These are phyloP conservation scores for Phaffia rhodozyma DNA, from an alignment of 1,284 basidiomycete genomes.

Conservation along the genomic window DNA sequence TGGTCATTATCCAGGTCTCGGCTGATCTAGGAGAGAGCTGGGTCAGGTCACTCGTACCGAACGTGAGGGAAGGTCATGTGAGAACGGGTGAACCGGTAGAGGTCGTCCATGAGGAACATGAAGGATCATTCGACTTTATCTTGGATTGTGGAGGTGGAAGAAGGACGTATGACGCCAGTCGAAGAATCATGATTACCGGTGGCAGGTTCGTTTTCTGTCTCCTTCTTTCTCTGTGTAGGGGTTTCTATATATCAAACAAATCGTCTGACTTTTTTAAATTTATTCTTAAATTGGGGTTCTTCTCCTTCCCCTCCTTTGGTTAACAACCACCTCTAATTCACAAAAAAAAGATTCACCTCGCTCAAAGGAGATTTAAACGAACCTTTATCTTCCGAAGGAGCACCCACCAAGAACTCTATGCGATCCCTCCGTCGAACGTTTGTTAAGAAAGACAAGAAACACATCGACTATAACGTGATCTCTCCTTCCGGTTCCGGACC, in stretches of 20 bases:
- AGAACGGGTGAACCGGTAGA: constrained; percentile 7
- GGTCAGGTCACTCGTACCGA: constrained; percentile 8
- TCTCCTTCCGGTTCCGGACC: constrained; percentile 16
- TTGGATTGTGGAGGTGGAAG: constrained; percentile 14
- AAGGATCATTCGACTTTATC: constrained; percentile 14
- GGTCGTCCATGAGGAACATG: constrained; percentile 13
- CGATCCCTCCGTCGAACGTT: constrained; percentile 15
- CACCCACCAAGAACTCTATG: constrained; percentile 3
- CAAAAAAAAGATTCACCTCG: no score
- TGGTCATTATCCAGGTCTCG: constrained; percentile 12
- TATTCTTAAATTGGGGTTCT: no score
- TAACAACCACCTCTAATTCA: background rate
- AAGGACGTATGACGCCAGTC: constrained; percentile 4
- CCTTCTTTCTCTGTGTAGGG: no score
- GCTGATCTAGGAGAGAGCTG: constrained; percentile 3
- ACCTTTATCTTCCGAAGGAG: background rate
- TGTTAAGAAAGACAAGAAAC: constrained; percentile 15
- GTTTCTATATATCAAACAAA: background rate
- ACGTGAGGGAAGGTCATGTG: background rate
- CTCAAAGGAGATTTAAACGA: no score
- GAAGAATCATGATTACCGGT: constrained; percentile 9
- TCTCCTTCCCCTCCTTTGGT: no score
- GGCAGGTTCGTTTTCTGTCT: constrained; percentile 7
- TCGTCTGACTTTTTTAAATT: background rate
- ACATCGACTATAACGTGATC: constrained; percentile 6